Percentiles rank a stretch among this genome's conserved stretches.
phyloP scores from a whole-genome alignment of 2,329 filamentous ascomycete genomes.

The Paecilomyces fulvus region DNA sequence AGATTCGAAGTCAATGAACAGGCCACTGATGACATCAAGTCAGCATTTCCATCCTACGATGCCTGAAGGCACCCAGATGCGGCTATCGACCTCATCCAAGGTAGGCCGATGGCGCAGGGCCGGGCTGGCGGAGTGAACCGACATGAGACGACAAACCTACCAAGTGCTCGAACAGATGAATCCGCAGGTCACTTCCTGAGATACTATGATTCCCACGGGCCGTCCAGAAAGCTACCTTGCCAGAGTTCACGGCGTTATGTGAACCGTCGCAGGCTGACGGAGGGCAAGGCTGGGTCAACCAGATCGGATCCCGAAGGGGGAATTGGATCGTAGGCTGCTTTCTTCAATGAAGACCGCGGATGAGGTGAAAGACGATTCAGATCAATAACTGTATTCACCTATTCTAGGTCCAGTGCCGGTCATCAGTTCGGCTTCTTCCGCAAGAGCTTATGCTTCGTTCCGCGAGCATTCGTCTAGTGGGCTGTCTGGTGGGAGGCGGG shows the following conservation, averaged over 20 bases:
- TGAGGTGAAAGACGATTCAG: not conserved
- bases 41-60: slow-evolving; percentile 14
- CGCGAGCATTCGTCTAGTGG: slow-evolving; percentile 2
- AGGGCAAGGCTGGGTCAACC: not conserved
- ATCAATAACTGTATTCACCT: not conserved
- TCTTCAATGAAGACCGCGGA: not conserved
- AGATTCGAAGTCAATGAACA: not conserved
- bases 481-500: not conserved
- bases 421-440: not conserved
- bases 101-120: slow-evolving; percentile 13
- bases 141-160: slow-evolving; percentile 6
- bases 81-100: slow-evolving; percentile 9
- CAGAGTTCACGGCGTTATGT: no score
- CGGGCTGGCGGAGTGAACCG: slow-evolving; percentile 8
- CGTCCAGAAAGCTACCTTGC: not conserved
- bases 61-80: slow-evolving; percentile 4
- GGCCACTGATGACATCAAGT: slow-evolving; percentile 16
- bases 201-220: not conserved
- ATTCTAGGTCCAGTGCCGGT: not conserved
- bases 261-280: not conserved
- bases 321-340: no score
- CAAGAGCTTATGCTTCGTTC: not conserved
- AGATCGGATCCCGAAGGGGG: not conserved
- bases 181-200: not conserved
- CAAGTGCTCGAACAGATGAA: not conserved